Evolutionary conservation across 176 grass and related monocot genomes (phyloP).

Genomic region (Canna indica): DNA sequence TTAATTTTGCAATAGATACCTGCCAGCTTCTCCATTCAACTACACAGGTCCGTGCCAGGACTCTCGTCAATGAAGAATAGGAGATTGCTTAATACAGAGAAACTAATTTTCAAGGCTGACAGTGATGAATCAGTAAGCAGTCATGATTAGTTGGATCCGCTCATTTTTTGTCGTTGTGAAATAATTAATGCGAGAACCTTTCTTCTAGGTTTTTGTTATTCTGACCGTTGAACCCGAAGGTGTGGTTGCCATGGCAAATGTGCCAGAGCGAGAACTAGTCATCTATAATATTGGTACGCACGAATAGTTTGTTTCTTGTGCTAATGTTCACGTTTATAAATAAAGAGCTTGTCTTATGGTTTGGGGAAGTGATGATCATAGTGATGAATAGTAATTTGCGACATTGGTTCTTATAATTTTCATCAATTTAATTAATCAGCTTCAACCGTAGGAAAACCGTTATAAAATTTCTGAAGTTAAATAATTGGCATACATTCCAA

Average conservation of each 20-base stretch:
- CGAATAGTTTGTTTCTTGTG: neutral
- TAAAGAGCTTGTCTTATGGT: neutral
- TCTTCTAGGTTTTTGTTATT: slow-evolving; percentile 54
- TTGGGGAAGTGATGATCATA: neutral
- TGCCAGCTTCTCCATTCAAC: slow-evolving; percentile 52
- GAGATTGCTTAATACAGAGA: slow-evolving; percentile 85
- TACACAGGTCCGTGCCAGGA: slow-evolving; percentile 22
- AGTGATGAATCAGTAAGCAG: slow-evolving; percentile 28
- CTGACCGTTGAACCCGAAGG: slow-evolving; percentile 63
- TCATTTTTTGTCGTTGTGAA: neutral
- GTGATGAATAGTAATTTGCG: neutral
- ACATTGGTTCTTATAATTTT: neutral
- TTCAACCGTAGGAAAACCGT: neutral
- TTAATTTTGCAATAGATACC: slow-evolving; percentile 47
- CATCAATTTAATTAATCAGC: neutral
- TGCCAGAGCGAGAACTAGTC: slow-evolving; percentile 43
- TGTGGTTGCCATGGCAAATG: slow-evolving; percentile 47
- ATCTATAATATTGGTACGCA: slow-evolving; percentile 78
- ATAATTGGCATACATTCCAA: neutral
- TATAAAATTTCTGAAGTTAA: neutral
- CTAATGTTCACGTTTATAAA: neutral
- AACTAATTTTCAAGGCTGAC: slow-evolving; percentile 73
- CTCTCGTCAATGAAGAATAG: slow-evolving; percentile 45
- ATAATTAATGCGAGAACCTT: neutral
- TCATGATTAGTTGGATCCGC: neutral